Base-by-base conservation (phyloP, 805 yeast genomes). In the Saturnispora diversa region DNA sequence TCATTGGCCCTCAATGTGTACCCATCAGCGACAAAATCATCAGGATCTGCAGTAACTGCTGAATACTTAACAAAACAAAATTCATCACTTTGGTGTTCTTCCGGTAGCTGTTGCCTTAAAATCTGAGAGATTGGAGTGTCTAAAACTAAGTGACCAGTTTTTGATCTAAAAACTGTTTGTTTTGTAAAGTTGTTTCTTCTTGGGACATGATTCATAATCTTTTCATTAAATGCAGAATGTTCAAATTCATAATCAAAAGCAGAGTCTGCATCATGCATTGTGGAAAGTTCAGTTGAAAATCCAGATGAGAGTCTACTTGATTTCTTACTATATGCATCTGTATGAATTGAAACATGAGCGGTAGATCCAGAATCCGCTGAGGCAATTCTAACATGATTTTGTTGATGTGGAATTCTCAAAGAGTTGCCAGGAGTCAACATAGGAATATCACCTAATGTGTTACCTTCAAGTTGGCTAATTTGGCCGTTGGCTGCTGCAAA, bases 61-160 rank as follows among this genome's bases (percentile, higher is more conserved):
- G 97, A 85, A 60, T 92, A 92, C 50, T 96, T 79, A 97, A 92
- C 88, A 62, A 85, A 85, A 12, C 92, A 80, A 58, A 86, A 92
- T 60, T 92, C 99, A 42, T 92, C 95, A 48, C 81, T 80, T 48
- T 85, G 94, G 22, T 39, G 17, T 35, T 92, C 76, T 51, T 86
- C 70, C 4, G 97, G 94, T 41, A 94, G 64, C 49, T 87, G 88
- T 46, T 83, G 79, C 50, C 80, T 76, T 44, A 92, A 69, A 46
- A 88, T 92, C 19, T 87, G 79, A 11, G 99, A 97, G 36, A 92
- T 81, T 3, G 97, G 95, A 53, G 94, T 90, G 57, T 92, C 97
- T 41, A 92, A 69, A 10, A 88, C 86, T 57, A 92, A 73, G 52
- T 90, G 77, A 52, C 96, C 94, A 39, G 80, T 68, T 43, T 80